Conservation (phyloP, 768 basidiomycete species). For the Lactarius hengduanensis region DNA sequence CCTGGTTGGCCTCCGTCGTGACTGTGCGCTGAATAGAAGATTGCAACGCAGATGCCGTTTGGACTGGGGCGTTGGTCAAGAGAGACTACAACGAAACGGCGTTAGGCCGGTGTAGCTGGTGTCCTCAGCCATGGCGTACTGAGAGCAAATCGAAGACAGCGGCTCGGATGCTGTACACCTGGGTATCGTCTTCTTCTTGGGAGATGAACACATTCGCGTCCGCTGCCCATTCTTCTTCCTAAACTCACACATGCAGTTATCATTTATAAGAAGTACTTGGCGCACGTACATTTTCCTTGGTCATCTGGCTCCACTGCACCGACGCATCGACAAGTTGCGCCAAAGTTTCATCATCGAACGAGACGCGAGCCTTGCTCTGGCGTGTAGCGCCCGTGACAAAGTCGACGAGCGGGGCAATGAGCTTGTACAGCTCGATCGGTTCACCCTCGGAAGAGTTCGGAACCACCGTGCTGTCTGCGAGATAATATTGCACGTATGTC, state of each 20-base stretch:
- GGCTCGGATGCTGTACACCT: slow-evolving; percentile 76
- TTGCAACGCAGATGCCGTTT: slow-evolving; percentile 55
- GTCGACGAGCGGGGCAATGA: slow-evolving; percentile 79
- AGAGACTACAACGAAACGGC: slow-evolving; percentile 44
- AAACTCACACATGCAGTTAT: slow-evolving; percentile 7
- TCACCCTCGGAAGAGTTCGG: slow-evolving; percentile 77
- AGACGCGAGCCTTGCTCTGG: slow-evolving; percentile 60
- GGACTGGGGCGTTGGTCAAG: slow-evolving; percentile 51
- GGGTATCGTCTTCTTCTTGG: slow-evolving; percentile 91
- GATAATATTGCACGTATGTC: slow-evolving; percentile 60
- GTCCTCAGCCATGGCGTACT: slow-evolving; percentile 42
- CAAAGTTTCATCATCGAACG: slow-evolving; percentile 56
- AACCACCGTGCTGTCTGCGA: slow-evolving; percentile 51
- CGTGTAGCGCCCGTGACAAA: slow-evolving; percentile 68
- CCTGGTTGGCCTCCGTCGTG: slow-evolving; percentile 48
- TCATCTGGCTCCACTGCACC: slow-evolving; percentile 81
- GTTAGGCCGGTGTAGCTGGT: slow-evolving; percentile 8
- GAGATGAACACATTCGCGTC: slow-evolving; percentile 92
- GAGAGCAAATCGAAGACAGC: slow-evolving; percentile 82
- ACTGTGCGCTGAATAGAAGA: slow-evolving; percentile 54
- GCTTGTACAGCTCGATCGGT: slow-evolving; percentile 67
- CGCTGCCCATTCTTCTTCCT: slow-evolving; percentile 91
- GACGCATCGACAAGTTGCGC: slow-evolving; percentile 51
- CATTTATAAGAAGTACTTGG: slow-evolving; percentile 3
- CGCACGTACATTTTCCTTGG: slow-evolving; percentile 74